These are phyloP conservation scores for Penicillium sp. DNA, from an alignment of 2,329 filamentous ascomycete species.

Conservation along the genomic window DNA sequence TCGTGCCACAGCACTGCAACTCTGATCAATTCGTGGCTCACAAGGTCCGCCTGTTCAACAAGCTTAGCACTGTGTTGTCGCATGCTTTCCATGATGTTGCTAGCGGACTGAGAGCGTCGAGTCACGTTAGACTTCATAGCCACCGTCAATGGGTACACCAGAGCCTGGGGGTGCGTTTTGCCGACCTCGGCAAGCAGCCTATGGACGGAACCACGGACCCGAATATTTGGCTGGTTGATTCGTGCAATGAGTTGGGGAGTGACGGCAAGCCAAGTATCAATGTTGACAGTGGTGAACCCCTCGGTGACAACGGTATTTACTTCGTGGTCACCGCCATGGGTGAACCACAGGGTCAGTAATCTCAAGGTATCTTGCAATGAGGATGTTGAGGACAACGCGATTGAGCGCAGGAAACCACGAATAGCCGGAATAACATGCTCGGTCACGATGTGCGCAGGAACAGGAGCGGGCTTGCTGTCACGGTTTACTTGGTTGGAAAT, in stretches of 20 bases:
- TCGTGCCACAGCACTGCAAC: conserved; percentile 98
- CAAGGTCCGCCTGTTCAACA: conserved; percentile 90
- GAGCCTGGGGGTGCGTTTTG: conserved; percentile 86
- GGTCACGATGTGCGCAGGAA: conserved; percentile 67
- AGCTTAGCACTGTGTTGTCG: conserved; percentile 87
- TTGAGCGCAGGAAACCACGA: conserved; percentile 95
- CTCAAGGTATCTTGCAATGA: conserved; percentile 93
- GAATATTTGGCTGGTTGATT: conserved; percentile 90
- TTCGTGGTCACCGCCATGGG: conserved; percentile 81
- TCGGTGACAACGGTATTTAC: conserved; percentile 87
- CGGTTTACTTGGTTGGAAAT: conserved; percentile 66
- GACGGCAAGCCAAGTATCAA: conserved; percentile 98
- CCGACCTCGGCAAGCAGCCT: conserved; percentile 90
- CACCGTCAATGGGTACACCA: conserved; percentile 95
- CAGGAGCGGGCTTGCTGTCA: conserved; percentile 46
- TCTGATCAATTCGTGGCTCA: conserved; percentile 94
- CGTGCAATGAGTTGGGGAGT: conserved; percentile 95
- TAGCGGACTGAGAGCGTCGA: conserved; percentile 80
- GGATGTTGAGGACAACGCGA: conserved; percentile 83
- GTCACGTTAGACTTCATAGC: conserved; percentile 94
- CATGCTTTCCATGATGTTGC: conserved; percentile 97
- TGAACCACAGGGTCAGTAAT: conserved; percentile 92
- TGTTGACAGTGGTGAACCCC: conserved; percentile 84
- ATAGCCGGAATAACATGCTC: conserved; percentile 94
- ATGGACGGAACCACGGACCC: conserved; percentile 87